phyloP scores from a whole-genome alignment of 306 rosid species.

The Luffa acutangula region DNA sequence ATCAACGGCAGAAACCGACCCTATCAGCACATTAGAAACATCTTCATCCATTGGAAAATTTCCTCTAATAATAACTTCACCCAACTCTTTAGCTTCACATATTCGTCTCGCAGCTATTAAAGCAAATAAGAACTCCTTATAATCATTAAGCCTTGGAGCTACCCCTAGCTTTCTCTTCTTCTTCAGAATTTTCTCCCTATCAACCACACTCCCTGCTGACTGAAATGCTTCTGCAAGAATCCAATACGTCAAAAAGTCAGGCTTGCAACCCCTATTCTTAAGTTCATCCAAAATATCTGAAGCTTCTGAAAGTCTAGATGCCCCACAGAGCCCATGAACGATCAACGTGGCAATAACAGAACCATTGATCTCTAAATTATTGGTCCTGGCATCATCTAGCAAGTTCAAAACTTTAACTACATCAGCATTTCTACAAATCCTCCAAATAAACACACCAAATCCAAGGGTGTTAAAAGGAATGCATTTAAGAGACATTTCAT shows the following conservation, averaged over 20 bases:
- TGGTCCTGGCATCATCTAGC: constrained; percentile 39
- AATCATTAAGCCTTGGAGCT: constrained; percentile 65
- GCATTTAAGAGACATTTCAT: constrained; percentile 40
- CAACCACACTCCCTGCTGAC: constrained; percentile 38
- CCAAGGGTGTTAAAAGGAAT: constrained; percentile 54
- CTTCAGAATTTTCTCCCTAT: constrained; percentile 59
- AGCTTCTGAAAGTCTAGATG: constrained; percentile 48
- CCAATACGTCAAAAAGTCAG: constrained; percentile 89
- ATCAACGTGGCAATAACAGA: constrained; percentile 55
- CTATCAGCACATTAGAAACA: constrained; percentile 62
- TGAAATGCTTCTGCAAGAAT: constrained; percentile 51
- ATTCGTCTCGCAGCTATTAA: constrained; percentile 45
- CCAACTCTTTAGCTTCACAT: constrained; percentile 59
- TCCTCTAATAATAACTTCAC: constrained; percentile 59
- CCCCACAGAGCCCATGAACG: constrained; percentile 57
- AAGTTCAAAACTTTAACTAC: constrained; percentile 25
- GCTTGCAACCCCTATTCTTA: constrained; percentile 60
- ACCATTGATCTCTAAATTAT: constrained; percentile 49
- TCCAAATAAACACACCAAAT: constrained; percentile 68
- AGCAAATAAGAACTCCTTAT: constrained; percentile 45
- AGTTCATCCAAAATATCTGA: constrained; percentile 48
- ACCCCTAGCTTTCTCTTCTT: constrained; percentile 91
- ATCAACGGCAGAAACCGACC: constrained; percentile 50
- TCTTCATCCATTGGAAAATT: constrained; percentile 65
- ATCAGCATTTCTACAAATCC: constrained; percentile 34